These are phyloP conservation scores for Trichoderma sp. DNA, from an alignment of 2,329 filamentous ascomycete genomes.

Conservation along the genomic window DNA sequence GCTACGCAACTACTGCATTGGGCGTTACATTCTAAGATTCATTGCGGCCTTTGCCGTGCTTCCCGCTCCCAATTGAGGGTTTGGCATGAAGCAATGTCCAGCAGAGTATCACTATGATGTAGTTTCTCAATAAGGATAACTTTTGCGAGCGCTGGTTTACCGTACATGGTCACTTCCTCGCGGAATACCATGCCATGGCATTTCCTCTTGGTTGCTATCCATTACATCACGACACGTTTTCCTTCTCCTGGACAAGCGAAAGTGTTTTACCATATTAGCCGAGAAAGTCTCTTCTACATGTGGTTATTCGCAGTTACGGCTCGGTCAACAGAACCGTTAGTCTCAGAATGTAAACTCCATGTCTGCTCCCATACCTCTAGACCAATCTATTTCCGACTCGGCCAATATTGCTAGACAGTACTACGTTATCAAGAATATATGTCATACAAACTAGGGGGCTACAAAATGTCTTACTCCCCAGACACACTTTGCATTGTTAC, in stretches of 20 bases:
- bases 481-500: too few species aligned
- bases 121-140: background rate
- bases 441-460: background rate
- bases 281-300: background rate
- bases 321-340: background rate
- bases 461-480: background rate
- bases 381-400: background rate
- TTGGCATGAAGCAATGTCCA: background rate
- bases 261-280: background rate
- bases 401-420: background rate
- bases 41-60: background rate
- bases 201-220: background rate
- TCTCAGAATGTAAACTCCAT: background rate
- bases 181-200: background rate
- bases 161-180: too few species aligned
- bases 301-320: background rate
- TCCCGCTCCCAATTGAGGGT: background rate
- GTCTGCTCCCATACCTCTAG: fast-evolving
- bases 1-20: background rate
- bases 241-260: background rate
- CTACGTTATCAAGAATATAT: background rate
- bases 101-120: background rate
- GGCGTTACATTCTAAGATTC: background rate
- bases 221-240: background rate
- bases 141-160: background rate